phyloP scores from a whole-genome alignment of 345 rosid species.

The Eucalyptus marginata region DNA sequence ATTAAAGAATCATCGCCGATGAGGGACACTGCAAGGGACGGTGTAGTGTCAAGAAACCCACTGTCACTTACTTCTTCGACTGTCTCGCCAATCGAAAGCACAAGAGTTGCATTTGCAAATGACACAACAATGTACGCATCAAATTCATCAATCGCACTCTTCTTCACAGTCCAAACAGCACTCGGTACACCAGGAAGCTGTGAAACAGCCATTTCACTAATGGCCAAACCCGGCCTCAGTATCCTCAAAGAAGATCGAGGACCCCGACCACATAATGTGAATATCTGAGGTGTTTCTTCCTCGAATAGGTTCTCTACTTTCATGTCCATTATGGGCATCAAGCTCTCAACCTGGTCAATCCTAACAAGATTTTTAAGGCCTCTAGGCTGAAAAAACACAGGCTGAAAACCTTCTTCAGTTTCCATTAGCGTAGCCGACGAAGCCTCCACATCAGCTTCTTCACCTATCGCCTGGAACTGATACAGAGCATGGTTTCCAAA shows the following conservation, averaged over 20 bases:
- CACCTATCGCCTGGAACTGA: slow-evolving; percentile 92
- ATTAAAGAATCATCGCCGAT: slow-evolving; percentile 94
- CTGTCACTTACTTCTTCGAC: slow-evolving; percentile 98
- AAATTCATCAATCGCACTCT: slow-evolving; percentile 78
- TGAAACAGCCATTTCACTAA: slow-evolving; percentile 97
- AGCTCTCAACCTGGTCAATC: slow-evolving; percentile 92
- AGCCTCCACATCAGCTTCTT: slow-evolving; percentile 85
- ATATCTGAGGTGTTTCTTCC: slow-evolving; percentile 96
- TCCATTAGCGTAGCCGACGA: slow-evolving; percentile 88
- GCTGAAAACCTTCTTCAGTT: slow-evolving; percentile 94
- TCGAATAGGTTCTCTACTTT: slow-evolving; percentile 83
- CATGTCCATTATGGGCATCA: slow-evolving; percentile 99
- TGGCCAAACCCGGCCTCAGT: slow-evolving; percentile 88
- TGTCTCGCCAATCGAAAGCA: slow-evolving; percentile 96
- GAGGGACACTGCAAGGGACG: slow-evolving; percentile 85
- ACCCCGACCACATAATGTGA: slow-evolving; percentile 88
- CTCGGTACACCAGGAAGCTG: slow-evolving; percentile 99
- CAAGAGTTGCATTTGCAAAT: slow-evolving; percentile 89
- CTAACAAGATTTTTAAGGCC: slow-evolving; percentile 85
- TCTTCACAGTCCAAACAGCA: slow-evolving; percentile 99
- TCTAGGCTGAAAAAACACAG: slow-evolving; percentile 90
- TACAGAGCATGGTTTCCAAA: slow-evolving; percentile 94
- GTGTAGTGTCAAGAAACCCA: slow-evolving; percentile 97
- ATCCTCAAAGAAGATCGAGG: slow-evolving; percentile 94
- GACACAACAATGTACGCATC: slow-evolving; percentile 98